Evolutionary conservation across 2,329 filamentous ascomycete genomes (phyloP), one percentile per base, ranked within the genome.

Genomic region (Verticillium dahliae): DNA sequence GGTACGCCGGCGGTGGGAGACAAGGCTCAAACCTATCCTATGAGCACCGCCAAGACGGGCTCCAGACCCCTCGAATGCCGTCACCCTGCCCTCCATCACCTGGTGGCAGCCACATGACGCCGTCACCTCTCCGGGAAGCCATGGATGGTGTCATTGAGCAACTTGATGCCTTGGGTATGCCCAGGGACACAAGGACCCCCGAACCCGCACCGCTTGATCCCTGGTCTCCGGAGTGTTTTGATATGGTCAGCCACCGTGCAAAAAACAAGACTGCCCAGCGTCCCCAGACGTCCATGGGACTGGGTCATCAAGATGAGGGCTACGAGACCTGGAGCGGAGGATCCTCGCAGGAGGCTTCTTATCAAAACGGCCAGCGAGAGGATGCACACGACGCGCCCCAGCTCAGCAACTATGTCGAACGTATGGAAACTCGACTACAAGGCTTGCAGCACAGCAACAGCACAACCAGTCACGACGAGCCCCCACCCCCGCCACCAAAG

Each of bases 81-180:
- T 91, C 90, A 1, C 88, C 89, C 0, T 81, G 79, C 39, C 88
- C 88, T 2, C 86, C 86, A 4, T 92, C 91, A 5, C 87, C 90
- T 1, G 85, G 81, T 56, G 78, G 80, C 45, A 85, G 82, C 55
- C 87, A 86, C 1, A 79, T 91, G 72, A 99, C 95, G 0, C 95
- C 95, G 1, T 98, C 95, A 2, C 95, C 95, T 0, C 78, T 99
- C 3, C 85, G 95, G 62, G 92, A 93, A 73, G 95, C 95, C 1
- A 99, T 99, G 92, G 94, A 98, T 71, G 94, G 96, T 74, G 93
- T 99, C 4, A 97, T 98, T 86, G 92, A 95, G 66, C 96, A 95
- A 61, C 76, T 99, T 54, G 89, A 96, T 71, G 92, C 93, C 63
- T 91, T 99, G 80, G 89, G 89, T 18, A 80, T 88, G 67, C 79